Base-by-base conservation (phyloP, 108 stramenopile genomes). In the Stephanodiscus minutulus region DNA sequence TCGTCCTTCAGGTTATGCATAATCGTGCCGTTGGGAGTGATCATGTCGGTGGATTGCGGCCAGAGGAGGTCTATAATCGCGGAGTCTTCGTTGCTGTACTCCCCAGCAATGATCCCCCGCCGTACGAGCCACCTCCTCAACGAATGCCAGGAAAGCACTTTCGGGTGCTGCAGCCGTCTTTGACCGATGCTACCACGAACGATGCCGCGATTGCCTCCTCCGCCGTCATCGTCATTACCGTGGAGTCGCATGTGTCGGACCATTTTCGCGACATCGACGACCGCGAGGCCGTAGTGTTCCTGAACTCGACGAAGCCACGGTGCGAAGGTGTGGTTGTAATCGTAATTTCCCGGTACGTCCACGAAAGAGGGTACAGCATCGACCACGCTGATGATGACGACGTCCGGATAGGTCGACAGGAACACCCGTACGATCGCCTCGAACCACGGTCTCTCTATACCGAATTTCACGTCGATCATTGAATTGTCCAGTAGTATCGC, bases 371-470 rank as follows among this genome's bases (percentile, higher is more conserved):
- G 52, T 27, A 72, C 55, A 24, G 47, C 71, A 29, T 63, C 61
- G 7, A 72, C 61, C n/a, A 72, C 21, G 13, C 61, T 63, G 2
- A 72, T 25, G 29, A 72, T 54, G 11, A 72, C 41, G 4, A 33
- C 50, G 13, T 39, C 52, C 6, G 71, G 71, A 29, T 44, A 72
- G 1, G 35, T 21, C 46, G 52, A 21, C 1, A 63, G 13, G 21
- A 72, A n/a, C n/a, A 8, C 53, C 12, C 71, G 71, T 7, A 72
- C 61, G 9, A 72, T 13, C 28, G 71, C 71, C 53, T 72, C 71
- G 37, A 72, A 64, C 71, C 71, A 72, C 9, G 58, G 57, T 21
- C 20, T 36, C 3, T 58, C 29, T 41, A 9, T 17, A 0, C 27
- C 37, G 28, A 1, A 11, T 27, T 31, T 21, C 4, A 7, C 7